Evolutionary conservation across 2,329 filamentous ascomycete genomes (phyloP), one percentile per base, ranked within the genome.

Genomic region (Neonectria hederae): DNA sequence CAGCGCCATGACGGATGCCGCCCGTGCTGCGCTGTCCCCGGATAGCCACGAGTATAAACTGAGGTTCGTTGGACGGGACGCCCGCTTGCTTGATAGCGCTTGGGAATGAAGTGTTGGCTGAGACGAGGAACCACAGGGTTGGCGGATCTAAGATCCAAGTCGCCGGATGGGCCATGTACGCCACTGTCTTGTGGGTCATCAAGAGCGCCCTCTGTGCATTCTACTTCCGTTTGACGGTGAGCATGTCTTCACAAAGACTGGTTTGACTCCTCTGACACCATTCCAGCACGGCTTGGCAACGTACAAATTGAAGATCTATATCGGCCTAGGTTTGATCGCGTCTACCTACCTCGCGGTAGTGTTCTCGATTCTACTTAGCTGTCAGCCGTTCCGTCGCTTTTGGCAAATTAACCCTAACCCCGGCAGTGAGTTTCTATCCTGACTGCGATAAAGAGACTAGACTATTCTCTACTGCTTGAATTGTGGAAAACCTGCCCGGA

Each of bases 141-240:
- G 79, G 78, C 6, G 86, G 85, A 0, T 85, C 84, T 13, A 86
- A 86, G 72, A 82, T 83, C 0, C 84, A 87, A 59, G 72, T 88
- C 10, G 73, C 83, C 0, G 85, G 85, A 8, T 86, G 84, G 83
- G 78, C 80, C 5, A 73, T 83, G 21, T 87, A 87, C 58, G 80
- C 81, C 0, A 75, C 81, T 0, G 71, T 86, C 1, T 67, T 87
- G 1, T 87, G 86, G 85, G 66, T 82, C 6, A 69, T 87, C 64
- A 88, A 88, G 71, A 73, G 78, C 2, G 85, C 84, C 63, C 82
- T 86, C 78, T 79, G 81, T 10, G 77, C 84, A 35, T 87, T 85
- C 68, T 87, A 86, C 71, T 77, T 80, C 11, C 78, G 85, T 54
- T 75, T 87, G 17, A 85, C 83, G 72, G 74, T 84, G 68, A 19